Percentiles rank a stretch among this genome's conserved stretches.
These are phyloP conservation scores for Garcia nutans DNA, from an alignment of 345 rosid genomes.

Conservation along the genomic window DNA sequence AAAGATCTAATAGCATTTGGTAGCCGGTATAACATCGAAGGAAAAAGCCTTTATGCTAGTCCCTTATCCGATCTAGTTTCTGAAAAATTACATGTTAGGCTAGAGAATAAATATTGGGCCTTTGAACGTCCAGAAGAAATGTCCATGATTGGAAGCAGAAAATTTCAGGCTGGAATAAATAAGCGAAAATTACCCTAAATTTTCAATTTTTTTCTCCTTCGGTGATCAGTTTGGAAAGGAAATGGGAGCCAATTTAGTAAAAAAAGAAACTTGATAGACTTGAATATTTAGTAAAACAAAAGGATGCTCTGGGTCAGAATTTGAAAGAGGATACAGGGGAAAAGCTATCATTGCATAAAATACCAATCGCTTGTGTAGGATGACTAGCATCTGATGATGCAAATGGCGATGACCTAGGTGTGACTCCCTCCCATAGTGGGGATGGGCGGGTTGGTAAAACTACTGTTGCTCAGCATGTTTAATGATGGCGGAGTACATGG, in stretches of 20 bases:
- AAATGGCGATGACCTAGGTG: neutral
- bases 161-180: no score
- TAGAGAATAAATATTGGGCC: no score
- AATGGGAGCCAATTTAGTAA: neutral
- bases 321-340: neutral
- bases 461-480: constrained; percentile 15
- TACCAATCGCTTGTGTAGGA: neutral
- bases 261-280: neutral
- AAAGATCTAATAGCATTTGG: no score
- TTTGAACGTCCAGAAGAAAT: no score
- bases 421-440: constrained; percentile 14
- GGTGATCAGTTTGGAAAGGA: neutral
- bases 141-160: neutral
- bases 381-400: neutral
- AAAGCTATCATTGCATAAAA: neutral
- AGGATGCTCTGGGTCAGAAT: constrained; percentile 4
- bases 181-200: no score
- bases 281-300: neutral
- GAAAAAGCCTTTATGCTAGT: no score
- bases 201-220: constrained; percentile 1
- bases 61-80: no score
- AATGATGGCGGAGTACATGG: neutral
- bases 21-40: no score
- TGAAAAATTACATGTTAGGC: no score
- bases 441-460: constrained; percentile 18